A percentile compares a stretch with the other conserved stretches of the same genome.
These are phyloP conservation scores for Rehmannia glutinosa DNA, from an alignment of 257 asterid genomes.

Conservation along the genomic window DNA sequence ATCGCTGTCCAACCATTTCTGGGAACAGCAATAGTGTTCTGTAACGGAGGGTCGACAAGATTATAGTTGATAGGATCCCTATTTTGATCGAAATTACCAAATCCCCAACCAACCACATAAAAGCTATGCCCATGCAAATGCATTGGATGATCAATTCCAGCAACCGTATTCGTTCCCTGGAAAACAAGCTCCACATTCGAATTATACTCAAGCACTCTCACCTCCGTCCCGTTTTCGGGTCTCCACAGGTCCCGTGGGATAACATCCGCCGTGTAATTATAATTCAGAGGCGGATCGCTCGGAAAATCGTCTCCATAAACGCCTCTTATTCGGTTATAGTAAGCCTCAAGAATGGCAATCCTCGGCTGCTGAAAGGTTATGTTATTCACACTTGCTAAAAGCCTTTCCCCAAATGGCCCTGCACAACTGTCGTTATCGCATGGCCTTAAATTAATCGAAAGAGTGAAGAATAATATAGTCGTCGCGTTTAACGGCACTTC, in stretches of 20 bases:
- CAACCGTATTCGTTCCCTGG: conserved; percentile 42
- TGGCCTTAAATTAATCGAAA: conserved; percentile 33
- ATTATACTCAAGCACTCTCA: conserved; percentile 33
- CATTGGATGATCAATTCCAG: conserved; percentile 61
- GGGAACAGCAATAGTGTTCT: conserved; percentile 34
- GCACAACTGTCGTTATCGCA: conserved; percentile 30
- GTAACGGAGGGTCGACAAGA: conserved; percentile 36
- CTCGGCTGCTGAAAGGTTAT: conserved; percentile 36
- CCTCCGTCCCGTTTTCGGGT: conserved; percentile 26
- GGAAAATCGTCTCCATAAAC: conserved; percentile 44
- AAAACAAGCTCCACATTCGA: conserved; percentile 48
- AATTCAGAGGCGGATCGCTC: conserved; percentile 25
- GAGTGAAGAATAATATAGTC: conserved; percentile 28
- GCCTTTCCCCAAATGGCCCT: conserved; percentile 40
- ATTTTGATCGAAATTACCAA: conserved; percentile 42
- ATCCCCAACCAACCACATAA: conserved; percentile 57
- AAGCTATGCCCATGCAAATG: conserved; percentile 70
- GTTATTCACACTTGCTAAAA: conserved; percentile 58
- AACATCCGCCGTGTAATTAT: conserved; percentile 35
- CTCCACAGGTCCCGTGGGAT: conserved; percentile 6
- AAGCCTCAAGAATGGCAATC: conserved; percentile 56
- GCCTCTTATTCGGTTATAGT: conserved; percentile 35
- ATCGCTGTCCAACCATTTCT: conserved; percentile 33
- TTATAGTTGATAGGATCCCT: conserved; percentile 40
- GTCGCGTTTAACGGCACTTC: conserved; percentile 32